A percentile compares a stretch with the other conserved stretches of the same genome.
Evolutionary conservation across 345 rosid species (phyloP).

Genomic region (Dimocarpus longan): DNA sequence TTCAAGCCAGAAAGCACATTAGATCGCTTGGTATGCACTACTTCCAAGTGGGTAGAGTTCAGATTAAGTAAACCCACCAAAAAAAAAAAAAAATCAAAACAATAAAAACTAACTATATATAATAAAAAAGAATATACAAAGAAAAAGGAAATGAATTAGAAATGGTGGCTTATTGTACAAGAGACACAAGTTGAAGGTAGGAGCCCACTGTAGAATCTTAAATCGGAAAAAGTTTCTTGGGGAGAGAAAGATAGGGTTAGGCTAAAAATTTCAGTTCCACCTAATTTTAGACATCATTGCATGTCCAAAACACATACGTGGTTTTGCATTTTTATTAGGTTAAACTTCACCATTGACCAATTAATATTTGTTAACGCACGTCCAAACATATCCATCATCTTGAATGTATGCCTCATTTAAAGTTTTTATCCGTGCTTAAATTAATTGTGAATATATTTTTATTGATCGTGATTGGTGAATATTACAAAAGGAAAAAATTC

Average conservation of each 20-base stretch:
- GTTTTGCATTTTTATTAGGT: slow-evolving; percentile 12
- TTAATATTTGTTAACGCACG: slow-evolving; percentile 12
- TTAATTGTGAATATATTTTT: too few species aligned
- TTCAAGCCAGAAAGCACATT: background rate
- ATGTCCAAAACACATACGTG: background rate
- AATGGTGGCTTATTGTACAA: slow-evolving; percentile 28
- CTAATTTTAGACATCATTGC: slow-evolving; percentile 20
- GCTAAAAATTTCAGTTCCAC: slow-evolving; percentile 25
- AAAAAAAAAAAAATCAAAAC: too few species aligned
- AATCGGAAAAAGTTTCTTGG: background rate
- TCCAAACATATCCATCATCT: slow-evolving; percentile 18
- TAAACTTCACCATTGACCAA: slow-evolving; percentile 16
- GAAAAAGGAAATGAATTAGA: background rate
- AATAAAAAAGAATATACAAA: background rate
- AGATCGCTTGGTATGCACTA: slow-evolving; percentile 32
- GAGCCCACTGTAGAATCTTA: slow-evolving; percentile 21
- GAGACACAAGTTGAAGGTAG: slow-evolving; percentile 28
- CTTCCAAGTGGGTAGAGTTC: slow-evolving; percentile 25
- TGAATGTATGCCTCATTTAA: background rate
- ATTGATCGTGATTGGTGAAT: too few species aligned
- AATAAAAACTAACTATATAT: background rate
- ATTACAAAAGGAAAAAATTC: too few species aligned
- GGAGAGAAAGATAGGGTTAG: background rate
- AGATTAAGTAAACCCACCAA: slow-evolving; percentile 19
- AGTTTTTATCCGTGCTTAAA: too few species aligned